Base-by-base conservation (phyloP, 495 filamentous ascomycete genomes). In the Trichocladium uniseriatum region DNA sequence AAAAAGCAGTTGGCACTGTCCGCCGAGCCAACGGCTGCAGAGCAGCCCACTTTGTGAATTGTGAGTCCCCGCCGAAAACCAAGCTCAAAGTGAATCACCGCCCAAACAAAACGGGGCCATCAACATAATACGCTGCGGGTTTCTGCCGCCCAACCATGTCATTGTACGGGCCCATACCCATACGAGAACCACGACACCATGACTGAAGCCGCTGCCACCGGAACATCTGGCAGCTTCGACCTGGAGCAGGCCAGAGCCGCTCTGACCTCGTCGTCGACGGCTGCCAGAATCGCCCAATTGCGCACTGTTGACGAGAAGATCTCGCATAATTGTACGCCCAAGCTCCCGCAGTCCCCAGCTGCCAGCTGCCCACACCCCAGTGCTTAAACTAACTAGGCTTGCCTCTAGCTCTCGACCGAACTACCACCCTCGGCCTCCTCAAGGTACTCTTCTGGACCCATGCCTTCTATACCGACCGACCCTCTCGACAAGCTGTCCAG, bases 381-480 rank as follows among this genome's bases (percentile, higher is more conserved):
- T 4, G 10, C 13, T 27, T 41, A 20, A 20, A 29, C 21, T 45
- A 32, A 32, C 31, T 32, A 10, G 5, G 9, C 31, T 4, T 14
- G 10, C 35, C 22, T 1, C n/a, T 49, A 75, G 71, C 62, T 47
- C 62, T 71, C 59, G 71, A 72, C 53, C 59, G 54, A 28, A 42
- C 61, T 6, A 52, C 55, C 10, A 60, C 61, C 22, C 53, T 66
- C 35, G 21, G 54, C 46, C 52, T 90, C 42, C 71, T 95, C 54
- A 75, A 75, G 11, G 66, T 89, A 19, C 73, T 98, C 31, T 86
- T 95, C 69, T 75, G 79, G 60, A 95, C 88, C 31, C 88, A 94
- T 63, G 77, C 87, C 46, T 82, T 85, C 62, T 98, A 96, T 70
- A 65, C 78, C 66, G 92, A 97, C 63, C 82, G 89, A 46, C 65